Evolutionary conservation across 202 grass and related monocot genomes (phyloP).

Genomic region (Sporobolus alterniflorus): DNA sequence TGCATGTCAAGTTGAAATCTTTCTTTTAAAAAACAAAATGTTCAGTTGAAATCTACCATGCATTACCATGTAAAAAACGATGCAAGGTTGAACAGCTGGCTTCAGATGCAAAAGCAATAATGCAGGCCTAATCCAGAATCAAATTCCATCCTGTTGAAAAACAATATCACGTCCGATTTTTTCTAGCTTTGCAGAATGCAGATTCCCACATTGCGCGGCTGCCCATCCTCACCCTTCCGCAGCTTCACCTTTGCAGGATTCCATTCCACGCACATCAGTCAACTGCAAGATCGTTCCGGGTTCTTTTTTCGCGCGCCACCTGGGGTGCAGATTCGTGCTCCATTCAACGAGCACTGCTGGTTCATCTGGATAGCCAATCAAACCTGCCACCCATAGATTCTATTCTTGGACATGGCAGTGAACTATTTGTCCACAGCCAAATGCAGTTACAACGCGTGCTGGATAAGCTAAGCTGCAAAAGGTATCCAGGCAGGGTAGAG

Average conservation of each 20-base stretch:
- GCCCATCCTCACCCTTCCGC: neutral
- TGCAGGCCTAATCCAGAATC: conserved; percentile 19
- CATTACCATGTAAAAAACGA: neutral
- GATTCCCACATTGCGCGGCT: conserved; percentile 30
- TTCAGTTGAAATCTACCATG: neutral
- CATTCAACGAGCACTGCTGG: conserved; percentile 22
- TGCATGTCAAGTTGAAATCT: neutral
- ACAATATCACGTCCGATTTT: conserved; percentile 8
- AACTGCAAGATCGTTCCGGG: neutral
- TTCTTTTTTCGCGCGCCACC: conserved; percentile 20
- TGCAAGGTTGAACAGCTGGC: neutral
- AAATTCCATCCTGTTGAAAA: conserved; percentile 25
- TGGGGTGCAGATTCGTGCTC: conserved; percentile 41
- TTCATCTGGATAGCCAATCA: neutral
- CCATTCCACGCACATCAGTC: neutral
- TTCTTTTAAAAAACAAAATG: neutral
- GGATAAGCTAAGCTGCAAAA: conserved; percentile 35
- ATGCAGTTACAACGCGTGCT: conserved; percentile 25
- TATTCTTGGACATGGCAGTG: conserved; percentile 12
- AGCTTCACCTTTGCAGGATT: conserved; percentile 27
- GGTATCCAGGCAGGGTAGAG: neutral
- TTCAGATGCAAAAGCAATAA: conserved; percentile 5
- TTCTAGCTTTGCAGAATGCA: conserved; percentile 21
- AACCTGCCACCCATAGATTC: neutral
- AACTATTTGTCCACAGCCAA: neutral